These are phyloP conservation scores for Helotiales sp. DNA, from an alignment of 2,329 filamentous ascomycete genomes.

Conservation along the genomic window DNA sequence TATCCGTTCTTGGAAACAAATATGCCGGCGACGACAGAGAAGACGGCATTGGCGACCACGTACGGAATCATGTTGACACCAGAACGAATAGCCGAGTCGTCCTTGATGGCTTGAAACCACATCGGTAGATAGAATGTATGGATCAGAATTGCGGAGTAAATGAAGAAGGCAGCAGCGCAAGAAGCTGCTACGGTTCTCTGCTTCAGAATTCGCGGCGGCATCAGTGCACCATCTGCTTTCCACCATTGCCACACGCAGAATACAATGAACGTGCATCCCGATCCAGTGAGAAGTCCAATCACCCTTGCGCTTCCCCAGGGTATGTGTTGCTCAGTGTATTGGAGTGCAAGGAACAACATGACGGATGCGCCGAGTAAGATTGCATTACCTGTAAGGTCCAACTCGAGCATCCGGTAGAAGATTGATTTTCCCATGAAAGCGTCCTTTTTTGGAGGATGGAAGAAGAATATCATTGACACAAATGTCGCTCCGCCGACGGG, in stretches of 20 bases:
- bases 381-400: conserved; percentile 51
- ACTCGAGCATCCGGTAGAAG: conserved; percentile 42
- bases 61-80: conserved; percentile 37
- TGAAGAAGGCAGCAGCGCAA: conserved; percentile 36
- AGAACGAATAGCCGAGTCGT: conserved; percentile 25
- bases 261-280: conserved; percentile 35
- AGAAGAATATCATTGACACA: conserved; percentile 46
- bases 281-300: conserved; percentile 43
- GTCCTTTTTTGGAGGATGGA: conserved; percentile 47
- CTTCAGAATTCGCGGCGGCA: conserved; percentile 48
- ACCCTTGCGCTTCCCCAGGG: conserved; percentile 38
- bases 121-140: conserved; percentile 41
- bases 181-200: conserved; percentile 44
- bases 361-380: conserved; percentile 49
- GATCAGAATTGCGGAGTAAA: conserved; percentile 42
- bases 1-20: conserved; percentile 43
- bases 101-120: conserved; percentile 38
- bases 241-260: conserved; percentile 45
- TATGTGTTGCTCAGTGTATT: conserved; percentile 49
- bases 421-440: conserved; percentile 42
- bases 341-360: conserved; percentile 51
- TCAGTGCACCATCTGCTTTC: conserved; percentile 53
- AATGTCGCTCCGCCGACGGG: conserved; percentile 44
- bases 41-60: conserved; percentile 36
- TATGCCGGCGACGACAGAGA: conserved; percentile 41